A percentile compares a stretch with the other conserved stretches of the same genome.
These are phyloP conservation scores for Pseudopyrenochaeta lycopersici DNA, from an alignment of 2,329 filamentous ascomycete species.

Conservation along the genomic window DNA sequence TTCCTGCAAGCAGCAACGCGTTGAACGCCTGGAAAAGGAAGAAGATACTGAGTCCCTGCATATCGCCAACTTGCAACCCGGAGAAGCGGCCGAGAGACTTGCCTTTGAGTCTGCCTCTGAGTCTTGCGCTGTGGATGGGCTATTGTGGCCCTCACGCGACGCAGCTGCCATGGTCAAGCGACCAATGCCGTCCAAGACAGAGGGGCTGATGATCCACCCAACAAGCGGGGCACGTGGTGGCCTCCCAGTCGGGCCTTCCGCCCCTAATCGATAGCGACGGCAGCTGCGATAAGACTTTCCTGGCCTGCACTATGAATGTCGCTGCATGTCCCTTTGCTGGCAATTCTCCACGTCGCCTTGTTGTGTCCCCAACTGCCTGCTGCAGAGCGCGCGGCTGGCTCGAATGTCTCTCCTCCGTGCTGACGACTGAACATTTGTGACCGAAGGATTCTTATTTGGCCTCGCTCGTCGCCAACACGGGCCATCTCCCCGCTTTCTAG, in stretches of 20 bases:
- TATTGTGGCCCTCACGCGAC: conserved; percentile 22
- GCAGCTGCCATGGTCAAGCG: conserved; percentile 20
- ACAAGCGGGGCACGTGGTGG: conserved; percentile 24
- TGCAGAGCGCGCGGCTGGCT: neutral
- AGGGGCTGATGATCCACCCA: conserved; percentile 22
- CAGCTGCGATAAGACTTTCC: neutral
- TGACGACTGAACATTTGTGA: conserved; percentile 1
- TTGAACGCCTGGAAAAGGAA: conserved; percentile 9
- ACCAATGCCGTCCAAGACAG: conserved; percentile 13
- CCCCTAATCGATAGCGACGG: conserved; percentile 1
- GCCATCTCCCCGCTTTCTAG: conserved; percentile 33
- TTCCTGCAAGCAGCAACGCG: neutral
- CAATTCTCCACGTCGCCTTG: conserved; percentile 1
- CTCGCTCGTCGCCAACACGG: conserved; percentile 21
- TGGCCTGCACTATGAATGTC: neutral
- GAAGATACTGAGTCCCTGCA: conserved; percentile 36
- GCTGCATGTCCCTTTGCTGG: neutral
- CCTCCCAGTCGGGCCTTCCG: neutral
- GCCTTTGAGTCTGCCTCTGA: no score
- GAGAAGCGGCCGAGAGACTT: conserved; percentile 16
- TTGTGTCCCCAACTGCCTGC: conserved; percentile 1
- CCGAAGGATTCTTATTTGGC: conserved; percentile 6
- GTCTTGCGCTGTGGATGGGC: no score
- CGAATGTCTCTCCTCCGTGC: neutral
- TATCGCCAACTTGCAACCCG: conserved; percentile 18